phyloP scores from a whole-genome alignment of 305 asterid genomes.

The Solanum aculeatissimum region DNA sequence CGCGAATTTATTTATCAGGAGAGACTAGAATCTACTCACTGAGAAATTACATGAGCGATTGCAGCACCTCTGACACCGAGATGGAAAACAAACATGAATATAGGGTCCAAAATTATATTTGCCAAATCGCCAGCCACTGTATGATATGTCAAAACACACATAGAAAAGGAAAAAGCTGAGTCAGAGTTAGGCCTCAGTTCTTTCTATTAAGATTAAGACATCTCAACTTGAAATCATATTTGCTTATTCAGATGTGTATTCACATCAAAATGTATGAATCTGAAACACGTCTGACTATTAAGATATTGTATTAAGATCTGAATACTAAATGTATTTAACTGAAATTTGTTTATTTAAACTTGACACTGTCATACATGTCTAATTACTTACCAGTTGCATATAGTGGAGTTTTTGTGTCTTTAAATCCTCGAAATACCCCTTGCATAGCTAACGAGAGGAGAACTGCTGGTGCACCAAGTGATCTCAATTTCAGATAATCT shows the following conservation, averaged over 20 bases:
- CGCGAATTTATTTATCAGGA: background rate
- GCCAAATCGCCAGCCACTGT: constrained; percentile 42
- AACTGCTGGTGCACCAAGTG: constrained; percentile 60
- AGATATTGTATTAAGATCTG: too few relatives aligned
- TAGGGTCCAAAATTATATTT: constrained; percentile 35
- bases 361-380: background rate
- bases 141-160: background rate
- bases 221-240: too few relatives aligned
- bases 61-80: constrained; percentile 59
- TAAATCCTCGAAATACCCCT: constrained; percentile 48
- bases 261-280: too few relatives aligned
- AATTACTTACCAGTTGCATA: constrained; percentile 33
- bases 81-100: constrained; percentile 35
- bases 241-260: too few relatives aligned
- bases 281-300: too few relatives aligned
- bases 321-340: background rate
- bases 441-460: constrained; percentile 58
- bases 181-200: background rate
- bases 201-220: background rate
- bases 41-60: constrained; percentile 55
- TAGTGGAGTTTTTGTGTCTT: constrained; percentile 52
- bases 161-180: background rate
- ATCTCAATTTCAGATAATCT: constrained; percentile 38
- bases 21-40: constrained; percentile 23
- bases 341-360: background rate